Evolutionary conservation across 83 land plant species (phyloP), one percentile per base, ranked within the genome.

Genomic region (Isoetes engelmannii): DNA sequence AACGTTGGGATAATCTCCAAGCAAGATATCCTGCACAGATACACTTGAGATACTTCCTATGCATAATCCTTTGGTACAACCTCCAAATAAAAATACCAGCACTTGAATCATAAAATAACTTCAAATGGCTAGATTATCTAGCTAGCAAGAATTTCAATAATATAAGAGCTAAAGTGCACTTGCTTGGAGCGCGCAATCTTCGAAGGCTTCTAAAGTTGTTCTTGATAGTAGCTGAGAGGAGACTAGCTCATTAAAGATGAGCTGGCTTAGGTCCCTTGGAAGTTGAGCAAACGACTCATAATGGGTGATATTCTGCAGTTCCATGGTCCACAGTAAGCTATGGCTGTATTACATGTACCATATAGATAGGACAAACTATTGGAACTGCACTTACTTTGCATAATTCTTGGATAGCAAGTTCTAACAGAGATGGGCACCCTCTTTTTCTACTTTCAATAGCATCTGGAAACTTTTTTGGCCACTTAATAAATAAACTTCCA

Each of bases 251-350:
- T 89, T 84, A 60, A 95, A 80, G 49, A 95, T 82, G 65, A 84
- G 92, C 75, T 95, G 99, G 45, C 79, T 86, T 64, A 95, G 62
- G 63, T 95, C 99, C 69, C 94, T 92, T 49, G 99, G 99, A 4
- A 95, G 74, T 75, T 73, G 70, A 5, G 83, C 75, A 28, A 95
- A 85, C 46, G 81, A 77, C 4, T 45, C 61, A 59, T 88, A 82
- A 41, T 71, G 65, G 48, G 64, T 61, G 4, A 88, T 83, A 20
- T 77, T 86, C 99, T 95, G 82, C 45, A n/a, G 57, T 20, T 44
- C 45, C 12, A 64, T 41, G 9, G 45, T 13, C 47, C 47, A 64
- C 12, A 13, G 8, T 18, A 37, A 9, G 9, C 41, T 43, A 57
- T 7, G 51, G 57, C 49, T 13, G 28, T 37, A 61, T 57, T 9